Conservation (phyloP, 352 stramenopile genomes). For the Globisporangium irregulare region DNA sequence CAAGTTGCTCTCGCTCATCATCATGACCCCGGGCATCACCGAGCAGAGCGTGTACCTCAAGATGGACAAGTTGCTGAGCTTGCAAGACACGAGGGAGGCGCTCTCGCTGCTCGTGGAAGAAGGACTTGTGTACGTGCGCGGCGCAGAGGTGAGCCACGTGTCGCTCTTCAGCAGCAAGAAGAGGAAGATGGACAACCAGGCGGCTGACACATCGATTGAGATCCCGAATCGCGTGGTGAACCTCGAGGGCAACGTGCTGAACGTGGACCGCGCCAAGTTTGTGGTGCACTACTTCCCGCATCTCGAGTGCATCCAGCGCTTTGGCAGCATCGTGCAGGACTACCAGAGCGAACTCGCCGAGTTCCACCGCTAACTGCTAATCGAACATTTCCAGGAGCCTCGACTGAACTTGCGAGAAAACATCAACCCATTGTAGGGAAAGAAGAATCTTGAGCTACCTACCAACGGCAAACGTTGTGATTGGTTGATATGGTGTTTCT, state of each 20-base stretch:
- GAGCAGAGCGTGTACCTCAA: constrained; percentile 50
- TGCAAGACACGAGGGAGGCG: constrained; percentile 73
- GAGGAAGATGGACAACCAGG: constrained; percentile 4
- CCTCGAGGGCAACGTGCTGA: constrained; percentile 37
- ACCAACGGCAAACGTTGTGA: too few species aligned
- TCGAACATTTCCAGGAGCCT: background rate
- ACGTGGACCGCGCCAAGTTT: constrained; percentile 45
- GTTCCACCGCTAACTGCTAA: constrained; percentile 16
- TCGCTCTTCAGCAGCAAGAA: constrained; percentile 33
- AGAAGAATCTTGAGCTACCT: too few species aligned
- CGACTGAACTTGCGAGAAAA: too few species aligned
- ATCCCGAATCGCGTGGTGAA: constrained; percentile 30
- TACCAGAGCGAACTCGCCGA: constrained; percentile 51
- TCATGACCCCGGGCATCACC: constrained; percentile 55
- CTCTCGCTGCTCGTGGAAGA: constrained; percentile 70
- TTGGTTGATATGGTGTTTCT: too few species aligned
- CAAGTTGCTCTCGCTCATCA: constrained; percentile 56
- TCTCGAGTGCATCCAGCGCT: constrained; percentile 75
- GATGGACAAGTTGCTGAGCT: constrained; percentile 58
- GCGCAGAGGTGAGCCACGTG: constrained; percentile 13
- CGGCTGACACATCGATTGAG: background rate
- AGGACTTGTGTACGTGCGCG: constrained; percentile 62
- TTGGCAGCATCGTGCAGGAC: constrained; percentile 73
- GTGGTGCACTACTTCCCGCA: constrained; percentile 75
- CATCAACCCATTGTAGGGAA: too few species aligned